These are phyloP conservation scores for Oryza coarctata DNA, from an alignment of 176 grass and related monocot genomes.

Conservation along the genomic window DNA sequence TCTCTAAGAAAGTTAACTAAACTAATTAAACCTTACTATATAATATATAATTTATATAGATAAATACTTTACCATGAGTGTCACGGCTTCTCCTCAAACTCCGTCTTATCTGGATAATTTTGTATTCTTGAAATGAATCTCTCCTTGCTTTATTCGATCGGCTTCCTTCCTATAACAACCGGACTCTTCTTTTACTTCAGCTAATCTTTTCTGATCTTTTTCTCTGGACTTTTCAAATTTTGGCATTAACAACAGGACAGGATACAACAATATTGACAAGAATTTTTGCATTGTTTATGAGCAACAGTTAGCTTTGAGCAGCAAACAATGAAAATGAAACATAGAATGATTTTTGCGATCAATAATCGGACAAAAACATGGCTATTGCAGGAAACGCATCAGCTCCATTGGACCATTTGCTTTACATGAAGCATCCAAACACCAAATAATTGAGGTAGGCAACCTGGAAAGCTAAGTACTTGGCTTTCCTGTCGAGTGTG, in stretches of 20 bases:
- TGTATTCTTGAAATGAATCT: too few species aligned
- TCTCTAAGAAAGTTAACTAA: too few species aligned
- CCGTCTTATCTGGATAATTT: too few species aligned
- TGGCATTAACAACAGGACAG: background rate
- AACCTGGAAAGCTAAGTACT: conserved; percentile 17
- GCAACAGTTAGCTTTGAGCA: background rate
- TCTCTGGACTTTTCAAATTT: too few species aligned
- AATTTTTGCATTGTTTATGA: background rate
- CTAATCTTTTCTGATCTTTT: too few species aligned
- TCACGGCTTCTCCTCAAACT: too few species aligned
- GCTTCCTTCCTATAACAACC: too few species aligned
- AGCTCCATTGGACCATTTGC: background rate
- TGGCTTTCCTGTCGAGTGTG: background rate
- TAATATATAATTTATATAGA: too few species aligned
- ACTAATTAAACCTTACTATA: too few species aligned
- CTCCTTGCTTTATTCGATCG: too few species aligned
- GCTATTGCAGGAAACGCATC: background rate
- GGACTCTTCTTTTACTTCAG: too few species aligned
- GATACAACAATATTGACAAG: background rate
- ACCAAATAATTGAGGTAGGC: conserved; percentile 23
- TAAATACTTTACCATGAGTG: too few species aligned
- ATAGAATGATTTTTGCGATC: background rate
- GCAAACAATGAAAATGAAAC: conserved; percentile 2
- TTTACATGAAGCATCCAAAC: conserved; percentile 8
- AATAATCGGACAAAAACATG: conserved; percentile 8